phyloP scores from a whole-genome alignment of 768 basidiomycete genomes.

The Pholiota molesta region DNA sequence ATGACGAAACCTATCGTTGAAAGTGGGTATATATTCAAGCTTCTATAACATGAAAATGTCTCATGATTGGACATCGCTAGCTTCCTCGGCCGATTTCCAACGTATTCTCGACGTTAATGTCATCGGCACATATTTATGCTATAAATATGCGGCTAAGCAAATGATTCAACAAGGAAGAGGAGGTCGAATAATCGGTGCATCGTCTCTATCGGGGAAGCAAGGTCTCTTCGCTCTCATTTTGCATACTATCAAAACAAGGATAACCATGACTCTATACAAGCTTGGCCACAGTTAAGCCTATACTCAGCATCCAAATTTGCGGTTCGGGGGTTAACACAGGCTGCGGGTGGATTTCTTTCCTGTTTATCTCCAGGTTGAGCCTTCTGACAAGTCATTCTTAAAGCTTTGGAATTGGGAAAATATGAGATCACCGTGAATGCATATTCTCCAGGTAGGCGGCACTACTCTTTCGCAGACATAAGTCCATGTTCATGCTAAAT shows the following conservation, averaged over 20 bases:
- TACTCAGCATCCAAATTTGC: conserved; percentile 42
- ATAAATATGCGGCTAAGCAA: conserved; percentile 62
- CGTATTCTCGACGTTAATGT: conserved; percentile 51
- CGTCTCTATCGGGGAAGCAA: conserved; percentile 33
- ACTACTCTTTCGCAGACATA: background rate
- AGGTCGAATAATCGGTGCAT: conserved; percentile 57
- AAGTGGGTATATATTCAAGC: conserved; percentile 12
- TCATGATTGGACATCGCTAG: conserved; percentile 21
- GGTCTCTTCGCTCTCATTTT: conserved; percentile 15
- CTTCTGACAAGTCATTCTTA: background rate
- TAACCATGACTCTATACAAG: background rate
- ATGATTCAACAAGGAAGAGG: conserved; percentile 60
- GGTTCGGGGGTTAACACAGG: conserved; percentile 39
- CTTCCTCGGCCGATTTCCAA: conserved; percentile 41
- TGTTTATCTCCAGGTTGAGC: background rate
- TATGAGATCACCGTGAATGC: conserved; percentile 46
- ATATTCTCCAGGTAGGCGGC: conserved; percentile 36
- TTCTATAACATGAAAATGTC: background rate
- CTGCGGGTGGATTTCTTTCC: conserved; percentile 29
- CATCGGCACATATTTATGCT: conserved; percentile 62
- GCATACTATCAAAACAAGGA: background rate
- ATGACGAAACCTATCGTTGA: conserved; percentile 20
- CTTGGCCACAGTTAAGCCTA: background rate
- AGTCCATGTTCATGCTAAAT: background rate
- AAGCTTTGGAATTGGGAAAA: conserved; percentile 39